Conservation (phyloP, 257 asterid genomes). For the Nicotiana noctiflora region DNA sequence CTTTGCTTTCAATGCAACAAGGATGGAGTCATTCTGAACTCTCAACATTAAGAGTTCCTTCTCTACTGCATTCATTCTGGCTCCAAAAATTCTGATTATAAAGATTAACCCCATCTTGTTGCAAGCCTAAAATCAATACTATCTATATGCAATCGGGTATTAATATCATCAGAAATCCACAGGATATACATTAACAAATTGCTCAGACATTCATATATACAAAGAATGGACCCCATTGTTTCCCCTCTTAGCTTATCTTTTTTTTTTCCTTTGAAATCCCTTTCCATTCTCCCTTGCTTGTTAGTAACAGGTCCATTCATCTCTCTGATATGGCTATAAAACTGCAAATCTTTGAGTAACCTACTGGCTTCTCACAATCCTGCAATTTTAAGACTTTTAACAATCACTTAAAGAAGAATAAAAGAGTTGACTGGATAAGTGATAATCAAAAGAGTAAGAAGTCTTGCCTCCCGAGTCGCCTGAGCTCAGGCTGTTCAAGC, state of each 20-base stretch:
- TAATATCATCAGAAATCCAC: background rate
- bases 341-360: background rate
- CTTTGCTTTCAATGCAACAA: too few relatives aligned
- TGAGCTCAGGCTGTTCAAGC: slow-evolving; percentile 73
- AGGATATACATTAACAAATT: background rate
- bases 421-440: background rate
- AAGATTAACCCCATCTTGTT: too few relatives aligned
- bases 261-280: background rate
- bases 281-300: background rate
- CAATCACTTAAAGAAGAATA: background rate
- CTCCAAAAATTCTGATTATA: too few relatives aligned
- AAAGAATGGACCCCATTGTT: background rate
- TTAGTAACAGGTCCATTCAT: background rate
- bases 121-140: too few relatives aligned
- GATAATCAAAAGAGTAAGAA: background rate
- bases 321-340: background rate
- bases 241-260: background rate
- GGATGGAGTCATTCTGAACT: too few relatives aligned
- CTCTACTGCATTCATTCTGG: too few relatives aligned
- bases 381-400: slow-evolving; percentile 16
- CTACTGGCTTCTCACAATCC: slow-evolving; percentile 25
- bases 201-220: background rate
- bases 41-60: too few relatives aligned
- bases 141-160: too few relatives aligned
- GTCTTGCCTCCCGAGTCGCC: slow-evolving; percentile 58